Percentiles rank a stretch among this genome's conserved stretches.
Conservation (phyloP, 495 filamentous ascomycete genomes). For the Tuber brumale region DNA sequence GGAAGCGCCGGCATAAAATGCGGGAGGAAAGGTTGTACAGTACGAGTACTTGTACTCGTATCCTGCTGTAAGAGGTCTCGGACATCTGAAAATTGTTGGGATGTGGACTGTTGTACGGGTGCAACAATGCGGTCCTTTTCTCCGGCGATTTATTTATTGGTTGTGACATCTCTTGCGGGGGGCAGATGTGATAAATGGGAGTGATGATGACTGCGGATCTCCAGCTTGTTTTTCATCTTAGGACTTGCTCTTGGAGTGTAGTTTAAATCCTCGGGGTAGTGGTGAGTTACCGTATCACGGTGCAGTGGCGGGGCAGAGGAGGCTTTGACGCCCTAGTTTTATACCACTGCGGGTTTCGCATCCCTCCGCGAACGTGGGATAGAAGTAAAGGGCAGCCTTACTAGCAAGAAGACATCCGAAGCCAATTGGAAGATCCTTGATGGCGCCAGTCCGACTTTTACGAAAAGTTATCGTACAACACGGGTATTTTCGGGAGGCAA, state of each 20-base stretch:
- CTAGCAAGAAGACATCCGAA: no score
- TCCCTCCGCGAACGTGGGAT: no score
- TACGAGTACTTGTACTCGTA: not conserved
- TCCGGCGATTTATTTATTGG: not conserved
- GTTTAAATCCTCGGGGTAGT: not conserved
- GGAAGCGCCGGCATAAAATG: not conserved
- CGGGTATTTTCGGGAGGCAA: not conserved
- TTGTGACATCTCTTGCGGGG: not conserved
- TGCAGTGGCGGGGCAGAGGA: not conserved
- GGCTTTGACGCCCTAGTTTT: not conserved
- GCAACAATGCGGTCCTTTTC: not conserved
- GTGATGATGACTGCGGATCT: not conserved
- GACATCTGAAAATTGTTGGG: not conserved
- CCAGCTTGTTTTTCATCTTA: not conserved
- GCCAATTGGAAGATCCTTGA: no score
- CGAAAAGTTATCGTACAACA: no score
- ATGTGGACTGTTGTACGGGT: not conserved
- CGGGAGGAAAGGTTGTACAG: not conserved
- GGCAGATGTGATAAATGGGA: not conserved
- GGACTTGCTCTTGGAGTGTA: not conserved
- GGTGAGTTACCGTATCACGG: not conserved
- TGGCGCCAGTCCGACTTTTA: no score
- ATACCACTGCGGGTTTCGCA: not conserved
- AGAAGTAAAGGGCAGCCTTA: no score
- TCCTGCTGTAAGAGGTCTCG: not conserved